Evolutionary conservation across 331 rosid species (phyloP), one percentile per base, ranked within the genome.

Genomic region (Telfairia occidentalis): DNA sequence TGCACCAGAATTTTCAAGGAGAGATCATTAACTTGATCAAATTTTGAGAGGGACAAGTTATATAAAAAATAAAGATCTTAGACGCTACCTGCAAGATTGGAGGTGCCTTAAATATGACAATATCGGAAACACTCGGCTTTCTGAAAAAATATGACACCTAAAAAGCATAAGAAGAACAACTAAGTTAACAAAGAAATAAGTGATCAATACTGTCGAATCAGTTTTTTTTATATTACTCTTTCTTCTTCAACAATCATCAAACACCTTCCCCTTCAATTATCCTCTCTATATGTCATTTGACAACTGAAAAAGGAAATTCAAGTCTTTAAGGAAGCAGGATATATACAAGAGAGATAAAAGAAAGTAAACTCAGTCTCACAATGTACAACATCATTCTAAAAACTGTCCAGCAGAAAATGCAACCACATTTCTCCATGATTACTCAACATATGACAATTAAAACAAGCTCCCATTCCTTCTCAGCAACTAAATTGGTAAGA

Each of bases 61-160:
- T 15, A 37, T 67, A 8, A 53, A 73, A 73, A 24, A 9, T 29
- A 46, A 7, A 73, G 78, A 24, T 59, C 10, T 12, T 7, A 78
- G 26, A 34, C 32, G 4, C 63, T 91, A 89, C 98, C 92, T 89
- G 87, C 75, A 94, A 85, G 70, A 81, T 82, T 50, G 89, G 84
- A 79, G 98, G 98, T 74, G 92, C 93, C 86, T 85, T 91, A 73
- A 95, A 95, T 60, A 92, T 90, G 40, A 95, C 97, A 35, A 95
- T 88, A 81, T 95, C 98, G 38, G 98, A 91, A 83, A 92, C 93
- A 73, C 87, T 88, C 11, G 98, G 98, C 77, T 85, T 90, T 74
- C 97, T 26, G 70, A 74, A 74, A 74, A 74, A 55, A 28, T 74
- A 74, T 8, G 78, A 74, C 38, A 74, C 78, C 78, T 74, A 29